Conservation (phyloP, 2,329 filamentous ascomycete species). For the Fusarium sp. region DNA sequence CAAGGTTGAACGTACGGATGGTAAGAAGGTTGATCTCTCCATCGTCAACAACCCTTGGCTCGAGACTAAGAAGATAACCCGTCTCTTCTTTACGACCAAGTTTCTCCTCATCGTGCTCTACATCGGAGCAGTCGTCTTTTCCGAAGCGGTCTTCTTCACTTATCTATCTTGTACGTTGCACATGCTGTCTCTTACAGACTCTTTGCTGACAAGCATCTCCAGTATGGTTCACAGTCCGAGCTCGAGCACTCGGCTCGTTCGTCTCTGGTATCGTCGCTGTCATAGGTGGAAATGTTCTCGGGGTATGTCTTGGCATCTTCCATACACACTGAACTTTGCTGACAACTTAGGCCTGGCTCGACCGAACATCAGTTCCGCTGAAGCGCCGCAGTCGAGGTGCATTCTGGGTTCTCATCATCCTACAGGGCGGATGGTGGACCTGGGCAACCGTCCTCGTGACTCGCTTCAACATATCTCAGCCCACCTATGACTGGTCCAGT, state of each 20-base stretch:
- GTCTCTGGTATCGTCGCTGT: slow-evolving; percentile 75
- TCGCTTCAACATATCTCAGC: slow-evolving; percentile 65
- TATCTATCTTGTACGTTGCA: slow-evolving; percentile 59
- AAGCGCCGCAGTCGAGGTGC: slow-evolving; percentile 64
- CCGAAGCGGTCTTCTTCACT: slow-evolving; percentile 78
- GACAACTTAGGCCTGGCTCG: slow-evolving; percentile 62
- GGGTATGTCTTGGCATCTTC: slow-evolving; percentile 53
- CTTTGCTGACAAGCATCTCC: neutral
- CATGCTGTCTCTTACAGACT: neutral
- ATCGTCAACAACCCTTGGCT: slow-evolving; percentile 66
- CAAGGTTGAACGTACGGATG: slow-evolving; percentile 73
- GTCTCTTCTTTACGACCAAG: slow-evolving; percentile 68
- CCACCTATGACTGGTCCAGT: slow-evolving; percentile 73
- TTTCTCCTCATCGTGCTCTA: slow-evolving; percentile 74
- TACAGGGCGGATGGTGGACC: slow-evolving; percentile 77
- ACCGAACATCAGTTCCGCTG: slow-evolving; percentile 65
- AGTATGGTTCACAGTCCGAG: slow-evolving; percentile 76
- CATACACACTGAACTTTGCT: neutral
- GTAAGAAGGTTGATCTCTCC: slow-evolving; percentile 67
- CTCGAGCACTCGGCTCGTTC: slow-evolving; percentile 76
- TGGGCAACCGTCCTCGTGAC: slow-evolving; percentile 76
- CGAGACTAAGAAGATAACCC: slow-evolving; percentile 70
- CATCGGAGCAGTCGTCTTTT: slow-evolving; percentile 77
- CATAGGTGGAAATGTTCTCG: slow-evolving; percentile 72
- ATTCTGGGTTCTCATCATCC: slow-evolving; percentile 63